Evolutionary conservation across 805 yeast genomes (phyloP), one percentile per base, ranked within the genome.

Genomic region (Ogataea trehaloabstinens): DNA sequence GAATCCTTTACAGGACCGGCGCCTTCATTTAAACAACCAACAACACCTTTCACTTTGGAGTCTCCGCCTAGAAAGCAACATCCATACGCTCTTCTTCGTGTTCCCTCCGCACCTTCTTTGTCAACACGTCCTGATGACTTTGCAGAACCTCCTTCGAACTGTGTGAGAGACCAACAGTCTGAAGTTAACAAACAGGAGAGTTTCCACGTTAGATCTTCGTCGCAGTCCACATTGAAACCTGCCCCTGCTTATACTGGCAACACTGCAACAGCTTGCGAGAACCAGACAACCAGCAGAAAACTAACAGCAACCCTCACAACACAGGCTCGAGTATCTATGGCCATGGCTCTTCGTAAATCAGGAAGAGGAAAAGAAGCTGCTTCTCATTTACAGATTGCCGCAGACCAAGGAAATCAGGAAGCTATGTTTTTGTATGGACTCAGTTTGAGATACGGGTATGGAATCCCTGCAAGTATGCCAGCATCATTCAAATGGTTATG

Each of bases 381-480:
- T 2, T 77, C 80, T 49, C 85, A 80, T 48, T 63, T 85, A 38
- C 80, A 77, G 46, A 67, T 73, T 21, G 84, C 86, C 2, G 83
- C 90, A 4, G 68, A 69, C 38, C 60, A 66, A n/a, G 85, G 86
- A 6, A 70, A 74, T 46, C 68, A 66, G 44, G 76, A 80, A 31
- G 95, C 89, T 1, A 82, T 78, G 82, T 68, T 78, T 33, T 55
- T 82, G 21, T 85, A 83, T 51, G 86, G 87, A 0, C 57, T 82
- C 46, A 82, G 89, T 0, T 60, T 85, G 18, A 64, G 83, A 35
- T 65, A 73, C 40, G 93, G 91, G 0, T 80, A 78, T 56, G 93
- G 93, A 0, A 77, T 81, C 8, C 67, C 74, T 15, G 70, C 68
- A 38, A 81, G 81, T 52, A 72, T 74, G 28, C 50, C 60, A 15